Base-by-base conservation (phyloP, 352 stramenopile genomes). In the Globisporangium parvum region DNA sequence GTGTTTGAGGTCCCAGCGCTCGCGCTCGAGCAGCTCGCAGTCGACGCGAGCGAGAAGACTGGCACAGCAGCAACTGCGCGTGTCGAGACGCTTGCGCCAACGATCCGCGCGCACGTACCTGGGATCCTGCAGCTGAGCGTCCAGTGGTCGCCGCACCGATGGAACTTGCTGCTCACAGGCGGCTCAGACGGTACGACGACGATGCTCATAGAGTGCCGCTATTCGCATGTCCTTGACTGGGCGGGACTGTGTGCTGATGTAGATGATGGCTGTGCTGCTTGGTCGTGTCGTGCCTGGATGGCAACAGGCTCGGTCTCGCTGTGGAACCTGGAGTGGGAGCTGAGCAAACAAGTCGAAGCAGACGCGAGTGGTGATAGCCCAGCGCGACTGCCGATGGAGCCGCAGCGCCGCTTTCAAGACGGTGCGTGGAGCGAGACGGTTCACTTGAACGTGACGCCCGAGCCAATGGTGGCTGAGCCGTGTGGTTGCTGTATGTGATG, bases 361-460 rank as follows among this genome's bases (percentile, higher is more conserved):
- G 33, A 68, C 51, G 14, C 31, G 39, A 24, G 28, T 39, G 1
- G 44, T 26, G 40, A 31, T 51, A 0, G 39, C 12, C 39, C 10
- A 0, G 47, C 68, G 14, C 44, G 47, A 33, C 57, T 67, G 4
- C 55, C 73, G 20, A 62, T 89, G 6, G 80, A 93, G 31, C 85
- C 85, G 2, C 82, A 91, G 62, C 66, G 79, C 2, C 75, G 79
- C 40, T 95, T 88, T 52, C 82, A 95, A 62, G 80, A 92, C 31
- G 82, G 85, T 94, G 62, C 46, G 71, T 31, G 10, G 17, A 15
- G 20, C 41, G 20, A 5, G n/a, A 0, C 20, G 11, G 15, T 6
- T n/a, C 45, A 31, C 54, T 23, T 53, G 48, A 8, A 15, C 12
- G 17, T 31, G 47, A n/a, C n/a, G n/a, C n/a, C n/a, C n/a, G n/a